Percentiles rank a stretch among this genome's conserved stretches.
These are phyloP conservation scores for Piper longum DNA, from an alignment of 164 flowering plant genomes.

Conservation along the genomic window DNA sequence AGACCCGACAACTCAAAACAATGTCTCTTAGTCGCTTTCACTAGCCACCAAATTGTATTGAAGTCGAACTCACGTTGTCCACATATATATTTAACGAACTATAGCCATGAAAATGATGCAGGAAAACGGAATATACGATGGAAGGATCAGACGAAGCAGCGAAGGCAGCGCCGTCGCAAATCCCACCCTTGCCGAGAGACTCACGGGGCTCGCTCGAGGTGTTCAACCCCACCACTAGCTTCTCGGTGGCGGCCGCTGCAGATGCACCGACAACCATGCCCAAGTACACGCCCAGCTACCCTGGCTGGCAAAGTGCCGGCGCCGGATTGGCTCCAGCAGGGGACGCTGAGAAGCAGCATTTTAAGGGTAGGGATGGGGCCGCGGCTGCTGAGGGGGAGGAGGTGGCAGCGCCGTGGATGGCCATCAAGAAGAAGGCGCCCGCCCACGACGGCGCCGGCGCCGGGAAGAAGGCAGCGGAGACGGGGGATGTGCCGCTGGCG, in stretches of 20 bases:
- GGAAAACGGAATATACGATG: too few relatives aligned
- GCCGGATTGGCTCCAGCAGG: too few relatives aligned
- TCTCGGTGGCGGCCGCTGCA: neutral
- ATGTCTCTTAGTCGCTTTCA: too few relatives aligned
- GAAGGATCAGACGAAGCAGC: too few relatives aligned
- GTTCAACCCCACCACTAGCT: conserved; percentile 43
- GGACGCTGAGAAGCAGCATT: too few relatives aligned
- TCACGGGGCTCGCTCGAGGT: conserved; percentile 61
- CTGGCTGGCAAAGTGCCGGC: too few relatives aligned
- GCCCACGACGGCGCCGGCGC: neutral
- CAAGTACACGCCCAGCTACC: conserved; percentile 7
- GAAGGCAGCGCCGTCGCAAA: neutral
- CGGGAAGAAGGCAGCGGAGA: neutral
- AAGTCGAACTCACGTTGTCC: too few relatives aligned
- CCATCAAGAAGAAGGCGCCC: conserved; percentile 26
- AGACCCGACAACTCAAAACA: too few relatives aligned
- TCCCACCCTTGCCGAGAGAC: conserved; percentile 37
- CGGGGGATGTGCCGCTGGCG: neutral
- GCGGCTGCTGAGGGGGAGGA: neutral
- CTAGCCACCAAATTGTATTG: too few relatives aligned
- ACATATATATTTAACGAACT: too few relatives aligned
- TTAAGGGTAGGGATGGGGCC: too few relatives aligned
- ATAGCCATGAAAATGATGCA: too few relatives aligned
- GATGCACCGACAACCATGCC: conserved; percentile 12
- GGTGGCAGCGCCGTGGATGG: conserved; percentile 67